A percentile compares a stretch with the other conserved stretches of the same genome.
Conservation (phyloP, 2,329 filamentous ascomycete genomes). For the Cladophialophora chaetospira region DNA sequence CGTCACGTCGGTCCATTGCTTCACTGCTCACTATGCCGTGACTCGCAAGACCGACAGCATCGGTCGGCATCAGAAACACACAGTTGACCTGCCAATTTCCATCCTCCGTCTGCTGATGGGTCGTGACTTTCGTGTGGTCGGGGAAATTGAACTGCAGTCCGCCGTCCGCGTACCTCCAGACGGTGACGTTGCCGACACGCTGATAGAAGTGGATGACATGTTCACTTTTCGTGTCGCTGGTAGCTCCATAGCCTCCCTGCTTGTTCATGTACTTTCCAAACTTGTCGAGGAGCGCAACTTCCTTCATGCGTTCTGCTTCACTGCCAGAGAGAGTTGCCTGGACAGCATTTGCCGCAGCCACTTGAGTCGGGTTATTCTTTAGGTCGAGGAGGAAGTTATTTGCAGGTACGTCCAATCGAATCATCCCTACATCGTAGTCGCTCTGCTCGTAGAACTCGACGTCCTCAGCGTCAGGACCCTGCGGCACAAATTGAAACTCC, state of each 20-base stretch:
- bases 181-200: conserved; percentile 54
- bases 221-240: conserved; percentile 34
- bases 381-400: conserved; percentile 39
- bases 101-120: conserved; percentile 38
- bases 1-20: conserved; percentile 38
- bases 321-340: conserved; percentile 37
- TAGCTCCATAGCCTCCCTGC: conserved; percentile 45
- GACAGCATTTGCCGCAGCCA: conserved; percentile 31
- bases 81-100: conserved; percentile 44
- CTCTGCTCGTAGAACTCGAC: conserved; percentile 53
- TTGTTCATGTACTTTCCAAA: conserved; percentile 57
- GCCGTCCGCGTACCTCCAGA: conserved; percentile 54
- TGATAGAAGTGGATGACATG: conserved; percentile 55
- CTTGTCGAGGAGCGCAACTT: conserved; percentile 51
- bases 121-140: conserved; percentile 55
- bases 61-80: conserved; percentile 51
- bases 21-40: conserved; percentile 45
- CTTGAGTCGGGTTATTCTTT: conserved; percentile 21
- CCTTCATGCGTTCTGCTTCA: conserved; percentile 51
- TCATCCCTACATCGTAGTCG: conserved; percentile 43
- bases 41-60: conserved; percentile 46
- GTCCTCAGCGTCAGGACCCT: conserved; percentile 34
- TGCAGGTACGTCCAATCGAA: conserved; percentile 44
- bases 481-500: conserved; percentile 49
- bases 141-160: conserved; percentile 57